phyloP scores from a whole-genome alignment of 306 rosid species.

The Notholithocarpus densiflorus region DNA sequence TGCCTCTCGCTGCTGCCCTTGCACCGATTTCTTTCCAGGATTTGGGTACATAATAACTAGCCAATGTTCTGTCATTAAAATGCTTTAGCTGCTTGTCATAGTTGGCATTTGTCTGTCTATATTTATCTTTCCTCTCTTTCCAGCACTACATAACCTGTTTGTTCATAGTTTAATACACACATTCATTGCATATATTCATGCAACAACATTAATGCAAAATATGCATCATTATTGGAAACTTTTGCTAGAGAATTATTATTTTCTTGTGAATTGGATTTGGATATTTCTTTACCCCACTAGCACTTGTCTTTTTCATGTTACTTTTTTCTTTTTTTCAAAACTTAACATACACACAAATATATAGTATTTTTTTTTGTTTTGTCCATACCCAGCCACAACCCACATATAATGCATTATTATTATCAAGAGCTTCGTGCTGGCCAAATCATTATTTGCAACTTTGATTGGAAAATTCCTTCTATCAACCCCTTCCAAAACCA shows the following conservation, averaged over 20 bases:
- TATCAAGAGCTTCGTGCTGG: too few relatives aligned
- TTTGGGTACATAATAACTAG: constrained; percentile 30
- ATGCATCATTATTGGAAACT: constrained; percentile 24
- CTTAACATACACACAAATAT: too few relatives aligned
- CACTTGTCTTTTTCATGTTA: background rate
- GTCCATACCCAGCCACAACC: too few relatives aligned
- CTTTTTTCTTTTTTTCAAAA: too few relatives aligned
- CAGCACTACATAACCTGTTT: constrained; percentile 62
- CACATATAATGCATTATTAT: too few relatives aligned
- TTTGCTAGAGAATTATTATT: constrained; percentile 8
- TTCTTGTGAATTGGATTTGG: constrained; percentile 14
- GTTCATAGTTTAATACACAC: constrained; percentile 32
- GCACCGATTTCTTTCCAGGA: constrained; percentile 35
- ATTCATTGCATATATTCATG: constrained; percentile 2
- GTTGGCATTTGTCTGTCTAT: constrained; percentile 62
- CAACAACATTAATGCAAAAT: constrained; percentile 17
- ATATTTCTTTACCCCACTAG: background rate
- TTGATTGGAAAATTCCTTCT: too few relatives aligned
- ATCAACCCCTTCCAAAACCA: too few relatives aligned
- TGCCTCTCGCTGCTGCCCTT: constrained; percentile 59
- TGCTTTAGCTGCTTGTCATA: constrained; percentile 35
- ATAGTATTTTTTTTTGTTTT: too few relatives aligned
- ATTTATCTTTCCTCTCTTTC: constrained; percentile 58
- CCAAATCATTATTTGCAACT: too few relatives aligned
- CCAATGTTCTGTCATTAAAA: constrained; percentile 33